A percentile compares a stretch with the other conserved stretches of the same genome.
Evolutionary conservation across 176 grass and related monocot genomes (phyloP).

Genomic region (Miscanthus lutarioriparius): DNA sequence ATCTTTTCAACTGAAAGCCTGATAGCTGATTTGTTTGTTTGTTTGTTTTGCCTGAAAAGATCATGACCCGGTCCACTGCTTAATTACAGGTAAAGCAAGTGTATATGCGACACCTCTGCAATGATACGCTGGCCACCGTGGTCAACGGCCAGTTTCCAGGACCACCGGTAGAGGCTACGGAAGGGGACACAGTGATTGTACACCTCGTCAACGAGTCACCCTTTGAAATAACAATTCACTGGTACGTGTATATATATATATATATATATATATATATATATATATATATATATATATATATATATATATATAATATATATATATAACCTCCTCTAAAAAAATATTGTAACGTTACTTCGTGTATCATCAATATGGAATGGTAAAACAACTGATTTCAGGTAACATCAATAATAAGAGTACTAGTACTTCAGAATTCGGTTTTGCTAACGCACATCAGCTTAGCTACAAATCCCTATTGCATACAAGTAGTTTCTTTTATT

Average conservation of each 20-base stretch:
- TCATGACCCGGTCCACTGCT: not conserved
- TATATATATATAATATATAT: no score
- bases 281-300: no score
- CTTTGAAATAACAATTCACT: constrained; percentile 24
- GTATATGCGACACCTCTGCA: constrained; percentile 27
- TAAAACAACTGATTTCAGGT: no score
- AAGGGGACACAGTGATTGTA: constrained; percentile 43
- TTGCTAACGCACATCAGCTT: no score
- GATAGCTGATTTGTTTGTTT: not conserved
- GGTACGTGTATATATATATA: constrained; percentile 27
- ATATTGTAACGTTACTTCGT: no score
- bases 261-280: no score
- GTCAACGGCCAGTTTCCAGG: constrained; percentile 42
- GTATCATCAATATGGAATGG: no score
- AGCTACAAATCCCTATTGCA: no score
- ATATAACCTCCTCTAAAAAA: no score
- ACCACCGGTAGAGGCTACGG: constrained; percentile 1
- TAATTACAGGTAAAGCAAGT: not conserved
- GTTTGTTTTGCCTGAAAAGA: not conserved
- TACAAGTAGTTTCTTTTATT: no score
- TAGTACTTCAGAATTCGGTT: no score
- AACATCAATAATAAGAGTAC: no score
- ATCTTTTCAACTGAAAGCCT: not conserved
- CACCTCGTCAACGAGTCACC: constrained; percentile 3
- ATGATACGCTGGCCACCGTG: constrained; percentile 30